phyloP scores from a whole-genome alignment of 495 filamentous ascomycete genomes.

The Beverwykella pulmonaria region DNA sequence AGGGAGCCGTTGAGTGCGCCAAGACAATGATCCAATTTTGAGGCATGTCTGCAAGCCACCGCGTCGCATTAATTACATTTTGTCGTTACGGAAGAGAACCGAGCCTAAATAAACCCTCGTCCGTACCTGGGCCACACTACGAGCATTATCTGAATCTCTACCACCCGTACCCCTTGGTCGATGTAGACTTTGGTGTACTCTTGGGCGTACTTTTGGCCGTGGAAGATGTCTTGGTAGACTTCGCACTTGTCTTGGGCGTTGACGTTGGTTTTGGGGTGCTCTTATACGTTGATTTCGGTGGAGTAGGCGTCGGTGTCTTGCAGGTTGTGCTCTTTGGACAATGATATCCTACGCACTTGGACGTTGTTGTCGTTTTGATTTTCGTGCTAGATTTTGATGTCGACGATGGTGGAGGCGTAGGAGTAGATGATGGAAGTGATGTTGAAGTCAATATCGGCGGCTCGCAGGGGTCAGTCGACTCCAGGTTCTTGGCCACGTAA shows the following conservation, averaged over 20 bases:
- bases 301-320: constrained; percentile 5
- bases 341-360: constrained; percentile 10
- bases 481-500: constrained; percentile 28
- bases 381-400: background rate
- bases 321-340: constrained; percentile 5
- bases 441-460: constrained; percentile 13
- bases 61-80: background rate
- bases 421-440: background rate
- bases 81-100: background rate
- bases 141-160: background rate
- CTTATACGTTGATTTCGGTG: background rate
- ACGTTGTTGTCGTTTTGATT: constrained; percentile 7
- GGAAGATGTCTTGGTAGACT: background rate
- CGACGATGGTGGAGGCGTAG: constrained; percentile 2
- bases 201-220: constrained; percentile 3
- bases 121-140: too few species aligned
- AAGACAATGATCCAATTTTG: too few species aligned
- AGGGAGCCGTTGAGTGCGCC: too few species aligned
- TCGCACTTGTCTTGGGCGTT: background rate
- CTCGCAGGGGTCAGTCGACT: constrained; percentile 18
- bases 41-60: too few species aligned
- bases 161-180: constrained; percentile 2
- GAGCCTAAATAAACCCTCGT: too few species aligned
- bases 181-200: constrained; percentile 6
- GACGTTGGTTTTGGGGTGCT: constrained; percentile 2